A percentile compares a stretch with the other conserved stretches of the same genome.
Conservation (phyloP, 352 stramenopile species). For the Phytophthora parvispora region DNA sequence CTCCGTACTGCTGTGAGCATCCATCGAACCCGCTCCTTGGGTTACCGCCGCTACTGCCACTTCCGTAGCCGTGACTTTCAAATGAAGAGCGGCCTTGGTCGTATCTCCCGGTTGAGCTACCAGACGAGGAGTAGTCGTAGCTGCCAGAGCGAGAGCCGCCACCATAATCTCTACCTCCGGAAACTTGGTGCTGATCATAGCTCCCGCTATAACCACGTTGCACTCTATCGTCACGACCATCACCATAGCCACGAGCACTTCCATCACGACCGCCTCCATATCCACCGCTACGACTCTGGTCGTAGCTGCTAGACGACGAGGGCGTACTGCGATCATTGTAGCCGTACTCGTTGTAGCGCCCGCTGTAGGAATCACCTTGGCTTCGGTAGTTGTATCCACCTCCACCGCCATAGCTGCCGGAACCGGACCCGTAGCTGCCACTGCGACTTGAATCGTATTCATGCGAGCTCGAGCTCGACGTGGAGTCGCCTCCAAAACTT, state of each 20-base stretch:
- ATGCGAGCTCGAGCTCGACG: slow-evolving; percentile 7
- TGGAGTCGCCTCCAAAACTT: slow-evolving; percentile 1
- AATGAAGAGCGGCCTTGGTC: slow-evolving; percentile 6
- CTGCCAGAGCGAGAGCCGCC: neutral
- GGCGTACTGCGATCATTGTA: neutral
- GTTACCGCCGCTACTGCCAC: neutral
- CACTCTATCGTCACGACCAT: neutral
- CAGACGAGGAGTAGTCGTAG: slow-evolving; percentile 12
- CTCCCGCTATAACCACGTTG: neutral
- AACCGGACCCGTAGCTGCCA: neutral
- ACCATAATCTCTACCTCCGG: slow-evolving; percentile 1
- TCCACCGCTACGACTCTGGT: neutral
- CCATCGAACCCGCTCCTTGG: neutral
- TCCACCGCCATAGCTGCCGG: slow-evolving; percentile 3
- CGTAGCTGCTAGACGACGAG: neutral
- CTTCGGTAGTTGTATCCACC: slow-evolving; percentile 9
- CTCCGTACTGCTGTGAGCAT: neutral
- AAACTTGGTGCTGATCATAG: neutral
- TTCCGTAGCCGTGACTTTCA: neutral
- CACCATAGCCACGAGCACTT: neutral
- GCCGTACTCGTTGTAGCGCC: neutral
- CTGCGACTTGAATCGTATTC: neutral
- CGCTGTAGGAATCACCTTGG: slow-evolving; percentile 12
- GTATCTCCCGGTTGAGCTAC: slow-evolving; percentile 3
- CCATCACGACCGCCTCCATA: neutral